phyloP scores from a whole-genome alignment of 2,329 filamentous ascomycete species.

The Nannizziopsis barbatae region DNA sequence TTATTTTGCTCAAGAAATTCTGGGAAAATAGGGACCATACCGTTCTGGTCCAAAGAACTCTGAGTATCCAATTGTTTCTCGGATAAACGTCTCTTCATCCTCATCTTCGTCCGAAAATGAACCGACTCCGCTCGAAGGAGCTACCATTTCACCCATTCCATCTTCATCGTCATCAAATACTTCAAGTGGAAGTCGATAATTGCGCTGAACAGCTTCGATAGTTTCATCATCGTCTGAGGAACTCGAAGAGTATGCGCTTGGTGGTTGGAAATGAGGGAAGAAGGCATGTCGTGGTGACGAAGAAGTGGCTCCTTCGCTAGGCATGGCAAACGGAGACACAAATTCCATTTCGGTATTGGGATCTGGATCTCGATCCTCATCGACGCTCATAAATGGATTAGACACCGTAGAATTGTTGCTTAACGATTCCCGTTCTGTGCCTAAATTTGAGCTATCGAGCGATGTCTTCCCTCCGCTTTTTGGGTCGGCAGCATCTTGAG shows the following conservation, averaged over 20 bases:
- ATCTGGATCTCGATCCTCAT: slow-evolving; percentile 2
- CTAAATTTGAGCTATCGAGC: background rate
- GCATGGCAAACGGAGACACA: slow-evolving; percentile 3
- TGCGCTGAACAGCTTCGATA: slow-evolving; percentile 29
- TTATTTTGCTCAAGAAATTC: slow-evolving; percentile 23
- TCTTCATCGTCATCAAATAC: slow-evolving; percentile 43
- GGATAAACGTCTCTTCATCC: slow-evolving; percentile 43
- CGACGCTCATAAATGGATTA: slow-evolving; percentile 6
- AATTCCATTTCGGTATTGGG: slow-evolving; percentile 8
- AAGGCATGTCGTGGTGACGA: slow-evolving; percentile 27
- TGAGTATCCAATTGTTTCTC: slow-evolving; percentile 59
- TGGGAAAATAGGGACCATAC: background rate
- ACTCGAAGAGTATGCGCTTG: slow-evolving; percentile 29
- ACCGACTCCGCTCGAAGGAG: slow-evolving; percentile 28
- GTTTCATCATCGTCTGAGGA: slow-evolving; percentile 34
- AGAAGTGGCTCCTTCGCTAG: slow-evolving; percentile 5
- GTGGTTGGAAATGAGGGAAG: slow-evolving; percentile 30
- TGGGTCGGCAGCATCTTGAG: slow-evolving; percentile 22
- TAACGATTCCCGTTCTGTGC: background rate
- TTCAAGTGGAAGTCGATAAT: slow-evolving; percentile 44
- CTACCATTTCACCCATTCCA: slow-evolving; percentile 41
- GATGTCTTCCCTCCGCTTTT: background rate
- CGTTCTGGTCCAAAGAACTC: slow-evolving; percentile 44
- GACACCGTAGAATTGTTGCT: background rate
- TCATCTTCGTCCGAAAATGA: slow-evolving; percentile 43